phyloP scores from a whole-genome alignment of 2,329 filamentous ascomycete species.

The Xylariaceae sp. region DNA sequence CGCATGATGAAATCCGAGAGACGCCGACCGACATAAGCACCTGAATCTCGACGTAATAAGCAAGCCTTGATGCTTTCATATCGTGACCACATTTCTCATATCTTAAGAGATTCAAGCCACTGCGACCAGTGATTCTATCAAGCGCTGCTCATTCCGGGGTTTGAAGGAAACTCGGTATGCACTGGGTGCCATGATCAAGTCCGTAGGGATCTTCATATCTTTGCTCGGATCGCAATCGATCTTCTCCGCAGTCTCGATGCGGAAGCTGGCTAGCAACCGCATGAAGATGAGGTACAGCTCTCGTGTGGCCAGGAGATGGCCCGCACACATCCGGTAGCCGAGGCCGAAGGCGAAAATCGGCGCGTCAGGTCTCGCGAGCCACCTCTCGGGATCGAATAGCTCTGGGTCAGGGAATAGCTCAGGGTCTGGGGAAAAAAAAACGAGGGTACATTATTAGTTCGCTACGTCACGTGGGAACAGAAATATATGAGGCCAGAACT shows the following conservation, averaged over 20 bases:
- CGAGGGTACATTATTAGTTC: background rate
- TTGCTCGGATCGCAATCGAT: conserved; percentile 19
- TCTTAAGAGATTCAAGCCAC: background rate
- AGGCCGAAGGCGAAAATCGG: conserved; percentile 27
- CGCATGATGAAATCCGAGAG: background rate
- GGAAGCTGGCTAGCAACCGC: conserved; percentile 27
- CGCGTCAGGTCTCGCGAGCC: conserved; percentile 25
- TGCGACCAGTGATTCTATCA: conserved; percentile 11
- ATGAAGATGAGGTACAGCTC: conserved; percentile 30
- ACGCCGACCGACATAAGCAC: background rate
- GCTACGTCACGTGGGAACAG: background rate
- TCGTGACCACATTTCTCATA: background rate
- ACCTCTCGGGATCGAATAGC: conserved; percentile 25
- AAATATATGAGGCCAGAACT: conserved; percentile 6
- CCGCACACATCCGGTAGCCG: conserved; percentile 29
- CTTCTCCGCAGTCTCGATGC: conserved; percentile 17
- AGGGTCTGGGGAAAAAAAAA: conserved; percentile 15
- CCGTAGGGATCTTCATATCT: conserved; percentile 28
- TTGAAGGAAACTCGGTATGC: conserved; percentile 25
- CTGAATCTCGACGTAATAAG: background rate
- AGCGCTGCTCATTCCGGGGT: conserved; percentile 21
- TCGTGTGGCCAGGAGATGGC: conserved; percentile 27
- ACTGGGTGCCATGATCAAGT: conserved; percentile 27
- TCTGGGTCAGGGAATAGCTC: conserved; percentile 27
- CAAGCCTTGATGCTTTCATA: too few species aligned